Conservation (phyloP, 148 eudicot species). For the Rhododendron griersonianum region DNA sequence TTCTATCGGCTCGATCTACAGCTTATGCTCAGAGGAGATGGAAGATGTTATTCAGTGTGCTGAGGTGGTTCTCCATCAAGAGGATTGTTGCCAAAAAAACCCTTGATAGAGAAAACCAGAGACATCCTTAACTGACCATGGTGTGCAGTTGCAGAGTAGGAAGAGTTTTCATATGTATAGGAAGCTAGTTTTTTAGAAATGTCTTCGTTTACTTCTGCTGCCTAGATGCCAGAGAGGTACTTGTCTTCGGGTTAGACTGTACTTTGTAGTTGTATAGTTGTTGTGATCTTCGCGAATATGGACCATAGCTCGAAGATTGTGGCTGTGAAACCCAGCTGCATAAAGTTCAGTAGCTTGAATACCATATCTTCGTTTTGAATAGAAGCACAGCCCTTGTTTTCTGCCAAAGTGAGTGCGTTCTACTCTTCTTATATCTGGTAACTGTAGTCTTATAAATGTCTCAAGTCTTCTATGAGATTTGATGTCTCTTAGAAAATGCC, state of each 20-base stretch:
- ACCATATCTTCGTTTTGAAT: neutral
- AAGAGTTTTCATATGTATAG: neutral
- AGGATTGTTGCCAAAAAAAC: constrained; percentile 39
- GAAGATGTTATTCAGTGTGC: constrained; percentile 48
- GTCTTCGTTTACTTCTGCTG: neutral
- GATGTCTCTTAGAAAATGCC: neutral
- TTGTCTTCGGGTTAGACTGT: neutral
- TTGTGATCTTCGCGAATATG: neutral
- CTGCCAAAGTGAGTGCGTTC: neutral
- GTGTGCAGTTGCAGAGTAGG: constrained; percentile 11
- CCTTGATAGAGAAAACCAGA: constrained; percentile 8
- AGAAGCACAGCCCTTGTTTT: neutral
- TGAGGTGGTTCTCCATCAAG: constrained; percentile 46
- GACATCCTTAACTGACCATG: neutral
- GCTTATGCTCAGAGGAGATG: constrained; percentile 53
- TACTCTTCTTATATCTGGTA: neutral
- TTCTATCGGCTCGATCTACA: constrained; percentile 26
- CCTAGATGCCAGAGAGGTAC: neutral
- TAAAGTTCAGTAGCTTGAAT: neutral
- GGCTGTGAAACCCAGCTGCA: neutral
- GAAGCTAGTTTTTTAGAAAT: neutral
- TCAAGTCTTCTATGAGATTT: neutral
- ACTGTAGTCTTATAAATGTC: neutral
- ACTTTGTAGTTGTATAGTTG: neutral
- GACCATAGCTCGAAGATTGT: neutral